phyloP scores from a whole-genome alignment of 148 eudicot genomes.

The Selenicereus undatus region DNA sequence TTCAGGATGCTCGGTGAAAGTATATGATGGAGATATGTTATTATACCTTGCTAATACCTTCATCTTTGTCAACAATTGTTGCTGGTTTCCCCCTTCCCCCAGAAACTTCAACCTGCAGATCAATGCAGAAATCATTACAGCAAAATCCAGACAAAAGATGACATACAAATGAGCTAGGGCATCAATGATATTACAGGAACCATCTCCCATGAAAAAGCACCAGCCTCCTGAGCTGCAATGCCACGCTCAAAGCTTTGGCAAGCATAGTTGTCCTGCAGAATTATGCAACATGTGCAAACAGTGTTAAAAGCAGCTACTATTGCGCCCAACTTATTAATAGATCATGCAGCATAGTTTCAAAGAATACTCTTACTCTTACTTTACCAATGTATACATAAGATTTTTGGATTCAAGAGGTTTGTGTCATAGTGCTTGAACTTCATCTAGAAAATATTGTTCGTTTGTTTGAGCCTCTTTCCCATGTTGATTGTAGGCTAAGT shows the following conservation, averaged over 20 bases:
- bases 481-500: background rate
- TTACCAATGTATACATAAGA: background rate
- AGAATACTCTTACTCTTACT: background rate
- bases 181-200: conserved; percentile 60
- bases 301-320: background rate
- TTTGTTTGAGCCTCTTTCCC: background rate
- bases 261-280: conserved; percentile 80
- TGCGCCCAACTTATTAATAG: background rate
- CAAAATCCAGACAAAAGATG: background rate
- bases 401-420: background rate
- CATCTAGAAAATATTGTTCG: background rate
- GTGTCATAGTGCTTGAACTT: background rate
- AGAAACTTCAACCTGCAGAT: conserved; percentile 81
- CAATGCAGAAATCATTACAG: conserved; percentile 11
- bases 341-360: background rate
- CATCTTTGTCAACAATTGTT: conserved; percentile 81
- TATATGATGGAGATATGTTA: background rate
- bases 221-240: conserved; percentile 76
- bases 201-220: conserved; percentile 95
- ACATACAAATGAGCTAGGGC: background rate
- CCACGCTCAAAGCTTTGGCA: conserved; percentile 95
- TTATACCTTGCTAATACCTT: conserved; percentile 86
- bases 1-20: background rate
- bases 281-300: conserved; percentile 15
- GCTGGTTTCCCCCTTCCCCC: conserved; percentile 94